Evolutionary conservation across 768 basidiomycete genomes (phyloP), one percentile per base, ranked within the genome.

Genomic region (Tephrocybe sp.): DNA sequence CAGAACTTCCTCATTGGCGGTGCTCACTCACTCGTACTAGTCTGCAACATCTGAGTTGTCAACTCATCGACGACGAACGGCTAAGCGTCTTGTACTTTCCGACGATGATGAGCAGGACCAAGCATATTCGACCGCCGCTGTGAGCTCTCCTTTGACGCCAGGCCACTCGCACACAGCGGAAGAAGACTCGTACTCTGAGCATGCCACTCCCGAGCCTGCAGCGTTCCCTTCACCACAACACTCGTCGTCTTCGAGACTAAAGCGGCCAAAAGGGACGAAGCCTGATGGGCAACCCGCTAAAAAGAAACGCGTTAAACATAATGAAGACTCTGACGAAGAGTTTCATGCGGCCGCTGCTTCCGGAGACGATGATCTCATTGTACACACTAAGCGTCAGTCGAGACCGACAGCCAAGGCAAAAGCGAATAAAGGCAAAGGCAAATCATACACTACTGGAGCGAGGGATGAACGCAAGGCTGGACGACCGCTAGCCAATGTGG

Each of bases 401-500:
- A 38, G 70, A 56, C 52, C 39, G 26, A 36, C 44, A 44, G 61
- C 52, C 28, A 72, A 71, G 51, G 63, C 56, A 36, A 69, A 66
- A 48, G 51, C 46, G 26, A 53, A 26, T 16, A 47, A 22, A 13
- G 52, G 39, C n/a, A 60, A 57, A 41, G 39, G 24, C 3, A 60
- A 54, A 43, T 21, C 44, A 13, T 36, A 37, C 8, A 31, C 18
- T 15, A 39, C 43, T 35, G 47, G 48, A 22, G 48, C 28, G n/a
- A 55, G 55, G 34, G 56, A 63, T 53, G 26, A 68, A 62, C 47
- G 59, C 66, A 47, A 72, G 63, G 40, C 68, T 70, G 48, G 66
- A 71, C 73, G 67, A 52, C 75, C 76, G 53, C 75, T 77, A 51
- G 66, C 76, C 38, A 75, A 67, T 9, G 40, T 55, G 25, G 44